phyloP scores from a whole-genome alignment of 768 basidiomycete species.

The Russula emetica region DNA sequence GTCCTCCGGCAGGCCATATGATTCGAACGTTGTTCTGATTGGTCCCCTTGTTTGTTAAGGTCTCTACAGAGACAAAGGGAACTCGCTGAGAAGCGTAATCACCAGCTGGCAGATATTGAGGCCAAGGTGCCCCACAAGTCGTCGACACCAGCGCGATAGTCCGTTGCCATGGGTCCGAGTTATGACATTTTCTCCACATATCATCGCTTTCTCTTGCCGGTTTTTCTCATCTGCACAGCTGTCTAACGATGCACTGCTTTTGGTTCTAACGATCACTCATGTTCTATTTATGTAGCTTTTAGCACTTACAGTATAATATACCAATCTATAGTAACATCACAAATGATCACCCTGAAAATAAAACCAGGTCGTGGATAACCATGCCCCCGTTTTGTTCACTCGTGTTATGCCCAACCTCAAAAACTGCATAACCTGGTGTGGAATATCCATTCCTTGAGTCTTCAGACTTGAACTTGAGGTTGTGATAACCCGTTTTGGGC shows the following conservation, averaged over 20 bases:
- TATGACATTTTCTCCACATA: not conserved
- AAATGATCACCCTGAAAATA: not conserved
- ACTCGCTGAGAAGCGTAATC: slow-evolving; percentile 68
- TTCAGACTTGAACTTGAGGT: no score
- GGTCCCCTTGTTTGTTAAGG: slow-evolving; percentile 38
- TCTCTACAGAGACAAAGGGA: slow-evolving; percentile 74
- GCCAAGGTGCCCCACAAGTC: slow-evolving; percentile 25
- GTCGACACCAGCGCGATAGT: slow-evolving; percentile 20
- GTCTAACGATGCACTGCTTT: slow-evolving; percentile 17
- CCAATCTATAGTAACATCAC: slow-evolving; percentile 15
- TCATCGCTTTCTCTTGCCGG: not conserved
- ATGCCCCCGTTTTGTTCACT: not conserved
- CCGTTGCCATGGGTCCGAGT: not conserved
- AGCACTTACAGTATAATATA: slow-evolving; percentile 6
- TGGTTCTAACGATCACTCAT: slow-evolving; percentile 6
- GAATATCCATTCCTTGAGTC: not conserved
- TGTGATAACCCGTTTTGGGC: not conserved
- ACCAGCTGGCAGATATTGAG: slow-evolving; percentile 51
- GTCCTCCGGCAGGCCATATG: not conserved
- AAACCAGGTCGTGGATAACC: not conserved
- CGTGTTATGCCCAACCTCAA: not conserved
- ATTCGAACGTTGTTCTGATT: slow-evolving; percentile 9
- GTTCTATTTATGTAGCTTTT: slow-evolving; percentile 19
- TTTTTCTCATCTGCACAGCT: slow-evolving; percentile 2
- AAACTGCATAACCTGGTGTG: not conserved